Conservation (phyloP, 176 grass and related monocot genomes). For the Oryza officinalis region DNA sequence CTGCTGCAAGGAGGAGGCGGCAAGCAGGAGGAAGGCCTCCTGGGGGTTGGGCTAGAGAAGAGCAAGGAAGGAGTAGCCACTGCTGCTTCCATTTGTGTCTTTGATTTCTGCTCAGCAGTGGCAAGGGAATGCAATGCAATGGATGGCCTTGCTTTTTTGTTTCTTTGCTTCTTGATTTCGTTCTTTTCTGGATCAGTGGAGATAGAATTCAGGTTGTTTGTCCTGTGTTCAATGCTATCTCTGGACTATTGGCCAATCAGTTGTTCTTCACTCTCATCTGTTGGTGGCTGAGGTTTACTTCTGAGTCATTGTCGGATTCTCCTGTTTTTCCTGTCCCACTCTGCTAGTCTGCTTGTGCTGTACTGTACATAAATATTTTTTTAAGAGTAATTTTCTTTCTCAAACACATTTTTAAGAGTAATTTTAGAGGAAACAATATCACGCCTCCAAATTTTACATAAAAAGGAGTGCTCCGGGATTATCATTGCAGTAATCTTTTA, state of each 20-base stretch:
- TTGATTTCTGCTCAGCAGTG: background rate
- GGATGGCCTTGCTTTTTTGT: background rate
- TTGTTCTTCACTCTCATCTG: background rate
- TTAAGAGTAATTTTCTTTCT: no score
- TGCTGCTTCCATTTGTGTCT: slow-evolving; percentile 27
- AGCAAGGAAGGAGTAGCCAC: slow-evolving; percentile 21
- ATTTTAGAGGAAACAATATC: background rate
- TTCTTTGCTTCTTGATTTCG: background rate
- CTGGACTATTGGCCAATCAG: background rate
- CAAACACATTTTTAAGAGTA: background rate
- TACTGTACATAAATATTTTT: background rate
- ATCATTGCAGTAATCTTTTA: background rate
- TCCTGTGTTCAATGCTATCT: no score
- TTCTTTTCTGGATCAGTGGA: background rate
- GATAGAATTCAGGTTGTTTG: slow-evolving; percentile 1
- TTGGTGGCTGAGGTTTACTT: background rate
- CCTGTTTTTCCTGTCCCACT: no score
- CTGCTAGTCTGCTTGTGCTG: background rate
- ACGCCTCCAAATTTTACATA: background rate
- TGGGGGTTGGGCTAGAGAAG: background rate
- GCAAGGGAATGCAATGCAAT: background rate
- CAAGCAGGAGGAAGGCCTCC: background rate
- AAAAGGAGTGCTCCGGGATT: background rate
- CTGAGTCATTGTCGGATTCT: no score
- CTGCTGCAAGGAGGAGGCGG: background rate